Evolutionary conservation across 345 rosid species (phyloP), one percentile per base, ranked within the genome.

Genomic region (Leavenworthia alabamica): DNA sequence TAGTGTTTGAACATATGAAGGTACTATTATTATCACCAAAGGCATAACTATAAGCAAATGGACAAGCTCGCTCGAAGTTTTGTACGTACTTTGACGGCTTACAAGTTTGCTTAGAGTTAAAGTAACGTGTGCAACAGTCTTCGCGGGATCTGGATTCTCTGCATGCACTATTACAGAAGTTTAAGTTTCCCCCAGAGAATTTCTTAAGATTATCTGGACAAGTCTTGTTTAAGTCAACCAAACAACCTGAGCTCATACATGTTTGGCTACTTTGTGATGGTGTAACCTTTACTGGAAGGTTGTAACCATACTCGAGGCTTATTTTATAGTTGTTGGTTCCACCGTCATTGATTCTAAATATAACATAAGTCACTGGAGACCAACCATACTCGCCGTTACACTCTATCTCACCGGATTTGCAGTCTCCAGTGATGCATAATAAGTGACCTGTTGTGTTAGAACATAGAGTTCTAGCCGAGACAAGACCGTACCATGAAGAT

Each of bases 401-500:
- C 4, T 66, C 71, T 3, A 66, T n/a, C 3, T 20, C n/a, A 0
- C 10, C 13, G 7, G 71, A 66, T 13, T 16, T 0, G 8, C 71
- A 66, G 7, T 66, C 71, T 66, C 71, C 71, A 0, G 63, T 66
- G 23, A n/a, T 15, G 47, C 63, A 66, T 0, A 48, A 16, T 20
- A 66, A 45, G 4, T 35, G 45, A 6, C 71, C 39, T 12, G 39
- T 4, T 5, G 60, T 12, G 60, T 4, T 64, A 3, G 71, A 56
- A 9, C 71, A 56, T 0, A 45, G 48, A 0, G 70, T 66, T 19
- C 71, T 56, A 27, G 23, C 63, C 0, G 62, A 66, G 27, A 66
- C 47, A 8, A 66, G 20, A 66, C 71, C 71, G 8, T 17, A 3
- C 71, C 71, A 56, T 24, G 71, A 66, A 4, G 56, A 35, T 5